Base-by-base conservation (phyloP, 371 early-diverging fungal species). In the Coemansia sp. region DNA sequence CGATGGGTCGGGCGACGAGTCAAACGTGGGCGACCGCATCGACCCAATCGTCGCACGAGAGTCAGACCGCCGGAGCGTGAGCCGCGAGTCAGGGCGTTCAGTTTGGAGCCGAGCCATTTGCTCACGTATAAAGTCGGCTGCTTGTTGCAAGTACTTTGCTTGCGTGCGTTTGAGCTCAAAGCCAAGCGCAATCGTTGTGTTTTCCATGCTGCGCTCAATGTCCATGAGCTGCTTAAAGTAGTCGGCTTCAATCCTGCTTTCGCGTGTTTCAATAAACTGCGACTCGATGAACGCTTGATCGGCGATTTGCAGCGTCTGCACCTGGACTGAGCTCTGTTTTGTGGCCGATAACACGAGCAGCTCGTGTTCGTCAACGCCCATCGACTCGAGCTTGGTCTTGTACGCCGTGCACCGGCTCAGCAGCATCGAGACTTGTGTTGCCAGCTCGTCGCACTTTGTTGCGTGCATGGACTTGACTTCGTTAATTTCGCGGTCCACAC, bases 81-180 rank as follows among this genome's bases (percentile, higher is more conserved):
- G 46, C 7, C 70, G 65, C 19, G 73, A 70, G 61, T 73, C 73
- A 9, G 70, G 19, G 1, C 73, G 54, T 3, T 65, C 65, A 6
- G 57, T 23, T 57, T 75, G 75, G 23, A 75, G 13, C n/a, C 63
- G 44, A 8, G 72, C 68, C 73, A 76, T 72, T 54, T 76, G 77
- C 51, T 76, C 77, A 32, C 77, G 77, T 13, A 76, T 61, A 68
- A 76, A 76, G 51, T 76, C 77, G 3, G 77, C 77, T 3, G 77
- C 77, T 40, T 76, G 77, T 49, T 72, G 58, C 65, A 76, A 41
- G 39, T 72, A 76, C 65, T 68, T 72, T 5, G 73, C 77, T 63
- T 76, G 77, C 15, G 77, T 76, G 58, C 77, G 77, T 56, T 72
- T 72, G 15, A 76, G 77, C 66, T 76, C 77, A 32, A 76, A 76